A percentile compares a stretch with the other conserved stretches of the same genome.
Conservation (phyloP, 305 asterid genomes). For the Stenogyne calaminthoides region DNA sequence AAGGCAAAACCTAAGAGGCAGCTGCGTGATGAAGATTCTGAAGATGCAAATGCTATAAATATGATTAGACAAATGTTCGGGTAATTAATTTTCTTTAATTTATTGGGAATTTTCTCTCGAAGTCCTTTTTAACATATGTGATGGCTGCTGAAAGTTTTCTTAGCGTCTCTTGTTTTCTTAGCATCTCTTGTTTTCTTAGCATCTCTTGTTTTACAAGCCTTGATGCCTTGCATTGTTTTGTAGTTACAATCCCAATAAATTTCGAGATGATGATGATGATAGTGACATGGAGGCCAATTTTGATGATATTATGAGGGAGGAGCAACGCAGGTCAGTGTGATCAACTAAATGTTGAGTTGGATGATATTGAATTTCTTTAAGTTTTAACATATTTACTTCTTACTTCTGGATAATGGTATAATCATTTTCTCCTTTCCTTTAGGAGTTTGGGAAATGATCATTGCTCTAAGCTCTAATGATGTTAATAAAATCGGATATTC, state of each 20-base stretch:
- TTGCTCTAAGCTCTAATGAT: neutral
- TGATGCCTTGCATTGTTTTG: slow-evolving; percentile 1
- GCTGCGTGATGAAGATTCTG: slow-evolving; percentile 44
- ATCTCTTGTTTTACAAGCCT: neutral
- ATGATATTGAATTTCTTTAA: neutral
- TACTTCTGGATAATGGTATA: neutral
- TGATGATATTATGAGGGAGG: slow-evolving; percentile 70
- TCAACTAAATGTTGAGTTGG: neutral
- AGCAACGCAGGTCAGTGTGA: slow-evolving; percentile 68
- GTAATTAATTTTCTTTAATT: slow-evolving; percentile 37
- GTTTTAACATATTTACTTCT: neutral
- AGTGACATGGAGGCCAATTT: slow-evolving; percentile 88
- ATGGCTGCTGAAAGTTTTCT: neutral
- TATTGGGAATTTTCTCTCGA: neutral
- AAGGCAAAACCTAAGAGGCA: slow-evolving; percentile 59
- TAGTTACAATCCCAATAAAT: slow-evolving; percentile 78
- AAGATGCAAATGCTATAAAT: slow-evolving; percentile 43
- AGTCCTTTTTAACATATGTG: neutral
- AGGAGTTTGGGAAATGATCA: neutral
- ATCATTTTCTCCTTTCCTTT: neutral
- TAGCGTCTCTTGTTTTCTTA: neutral
- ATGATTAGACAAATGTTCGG: slow-evolving; percentile 70
- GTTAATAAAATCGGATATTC: neutral
- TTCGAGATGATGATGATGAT: slow-evolving; percentile 61
- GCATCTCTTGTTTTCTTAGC: neutral